These are phyloP conservation scores for Kurtzmaniella quercitrusa DNA, from an alignment of 1,139 yeast genomes.

Conservation along the genomic window DNA sequence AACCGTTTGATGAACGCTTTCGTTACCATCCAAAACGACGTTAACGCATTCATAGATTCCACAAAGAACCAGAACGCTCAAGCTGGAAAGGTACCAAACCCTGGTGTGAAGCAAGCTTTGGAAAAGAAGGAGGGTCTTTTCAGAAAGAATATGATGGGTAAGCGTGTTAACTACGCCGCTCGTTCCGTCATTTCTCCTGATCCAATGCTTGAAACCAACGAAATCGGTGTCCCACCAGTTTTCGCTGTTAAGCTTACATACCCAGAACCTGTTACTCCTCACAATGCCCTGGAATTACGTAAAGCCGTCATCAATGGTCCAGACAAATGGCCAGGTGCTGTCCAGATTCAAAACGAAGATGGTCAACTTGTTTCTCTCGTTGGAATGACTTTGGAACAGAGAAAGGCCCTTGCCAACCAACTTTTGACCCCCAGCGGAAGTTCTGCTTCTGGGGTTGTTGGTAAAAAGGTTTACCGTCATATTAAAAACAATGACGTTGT, in stretches of 20 bases:
- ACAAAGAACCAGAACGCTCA: conserved; percentile 76
- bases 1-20: conserved; percentile 92
- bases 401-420: conserved; percentile 95
- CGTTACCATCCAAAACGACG: conserved; percentile 92
- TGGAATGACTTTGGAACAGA: conserved; percentile 89
- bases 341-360: conserved; percentile 93
- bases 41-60: conserved; percentile 88
- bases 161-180: conserved; percentile 98
- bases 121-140: conserved; percentile 98
- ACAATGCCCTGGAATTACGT: conserved; percentile 85
- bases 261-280: conserved; percentile 97
- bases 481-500: conserved; percentile 94
- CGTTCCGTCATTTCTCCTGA: conserved; percentile 99
- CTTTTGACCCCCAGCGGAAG: conserved; percentile 76
- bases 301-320: conserved; percentile 98
- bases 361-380: conserved; percentile 81
- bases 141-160: conserved; percentile 99
- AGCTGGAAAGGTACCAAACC: conserved; percentile 71
- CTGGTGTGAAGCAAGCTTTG: conserved; percentile 96
- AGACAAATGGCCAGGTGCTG: conserved; percentile 97
- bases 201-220: conserved; percentile 95
- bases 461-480: conserved; percentile 92
- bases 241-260: conserved; percentile 93
- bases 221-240: conserved; percentile 98
- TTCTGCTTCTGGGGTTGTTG: conserved; percentile 49